phyloP scores from a whole-genome alignment of 495 filamentous ascomycete genomes.

The Aspergillus bertholletiae region DNA sequence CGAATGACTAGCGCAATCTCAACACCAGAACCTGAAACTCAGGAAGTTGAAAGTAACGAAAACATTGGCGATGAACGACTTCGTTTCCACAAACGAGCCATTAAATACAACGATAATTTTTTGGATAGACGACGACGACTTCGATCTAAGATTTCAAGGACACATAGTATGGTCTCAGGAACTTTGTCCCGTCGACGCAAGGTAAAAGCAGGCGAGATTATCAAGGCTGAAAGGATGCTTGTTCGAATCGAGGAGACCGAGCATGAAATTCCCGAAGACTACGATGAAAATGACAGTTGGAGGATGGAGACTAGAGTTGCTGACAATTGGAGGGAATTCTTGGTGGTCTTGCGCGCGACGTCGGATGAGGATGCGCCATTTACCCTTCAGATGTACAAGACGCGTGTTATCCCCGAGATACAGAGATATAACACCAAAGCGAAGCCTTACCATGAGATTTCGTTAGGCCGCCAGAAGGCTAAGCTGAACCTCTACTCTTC shows the following conservation, averaged over 20 bases:
- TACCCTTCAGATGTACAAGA: conserved; percentile 66
- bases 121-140: conserved; percentile 35
- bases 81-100: conserved; percentile 25
- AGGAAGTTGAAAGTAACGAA: conserved; percentile 28
- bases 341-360: conserved; percentile 64
- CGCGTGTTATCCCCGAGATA: conserved; percentile 62
- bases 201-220: conserved; percentile 57
- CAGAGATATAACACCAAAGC: conserved; percentile 49
- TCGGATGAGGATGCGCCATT: conserved; percentile 52
- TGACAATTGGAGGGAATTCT: conserved; percentile 70
- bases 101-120: conserved; percentile 45
- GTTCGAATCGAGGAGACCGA: conserved; percentile 59
- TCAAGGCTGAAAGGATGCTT: conserved; percentile 75
- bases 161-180: conserved; percentile 36
- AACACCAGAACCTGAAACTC: conserved; percentile 23
- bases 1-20: conserved; percentile 18
- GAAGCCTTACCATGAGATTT: conserved; percentile 54
- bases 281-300: conserved; percentile 62
- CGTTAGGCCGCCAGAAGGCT: conserved; percentile 49
- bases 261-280: conserved; percentile 57
- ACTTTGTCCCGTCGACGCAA: conserved; percentile 37
- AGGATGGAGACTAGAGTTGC: conserved; percentile 56
- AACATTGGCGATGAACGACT: conserved; percentile 1
- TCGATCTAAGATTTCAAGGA: conserved; percentile 32
- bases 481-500: conserved; percentile 68